Base-by-base conservation (phyloP, 768 basidiomycete species). In the Leccinum ochraceum region DNA sequence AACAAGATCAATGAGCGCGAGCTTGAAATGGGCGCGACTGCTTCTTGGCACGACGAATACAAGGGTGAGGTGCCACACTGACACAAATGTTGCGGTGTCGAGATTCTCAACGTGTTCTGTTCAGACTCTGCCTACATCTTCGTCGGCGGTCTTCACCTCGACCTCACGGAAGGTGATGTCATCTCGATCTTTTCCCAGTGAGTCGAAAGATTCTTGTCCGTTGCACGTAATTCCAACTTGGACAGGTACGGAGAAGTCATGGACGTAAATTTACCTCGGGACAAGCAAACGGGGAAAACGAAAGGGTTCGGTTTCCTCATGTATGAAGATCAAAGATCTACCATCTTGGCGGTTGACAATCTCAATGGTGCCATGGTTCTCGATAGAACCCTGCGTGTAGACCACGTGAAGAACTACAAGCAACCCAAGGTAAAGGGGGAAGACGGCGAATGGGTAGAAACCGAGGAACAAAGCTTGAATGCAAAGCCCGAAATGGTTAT, bases 261-360 rank as follows among this genome's bases (percentile, higher is more conserved):
- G 80, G 94, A 99, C 69, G 79, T 98, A 60, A 95, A 98, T 72
- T 82, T 99, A 75, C 95, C 97, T 30, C 84, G 95, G 53, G 94
- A 97, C 78, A 95, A 95, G 71, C 82, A 89, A 57, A 96, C 96
- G 0, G 94, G 94, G 26, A 95, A 96, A 71, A 81, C 89, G 0
- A 87, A 79, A 69, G 97, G 97, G 2, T 99, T 98, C 72, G 95
- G 86, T 9, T 99, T 98, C 79, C 80, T 98, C 63, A 98, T 98
- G 97, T 99, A 98, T 75, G 94, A 96, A 76, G 95, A 99, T 75
- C 97, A 99, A 77, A 85, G 94, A 53, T 96, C 94, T 61, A 99
- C 97, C 6, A 75, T 98, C 54, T 82, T 99, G 53, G 97, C 97
- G 9, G 96, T 99, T 63, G 97, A 99, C 78, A 99, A 99, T 78